These are phyloP conservation scores for Cercospora zeae-maydis DNA, from an alignment of 2,329 filamentous ascomycete species.

Conservation along the genomic window DNA sequence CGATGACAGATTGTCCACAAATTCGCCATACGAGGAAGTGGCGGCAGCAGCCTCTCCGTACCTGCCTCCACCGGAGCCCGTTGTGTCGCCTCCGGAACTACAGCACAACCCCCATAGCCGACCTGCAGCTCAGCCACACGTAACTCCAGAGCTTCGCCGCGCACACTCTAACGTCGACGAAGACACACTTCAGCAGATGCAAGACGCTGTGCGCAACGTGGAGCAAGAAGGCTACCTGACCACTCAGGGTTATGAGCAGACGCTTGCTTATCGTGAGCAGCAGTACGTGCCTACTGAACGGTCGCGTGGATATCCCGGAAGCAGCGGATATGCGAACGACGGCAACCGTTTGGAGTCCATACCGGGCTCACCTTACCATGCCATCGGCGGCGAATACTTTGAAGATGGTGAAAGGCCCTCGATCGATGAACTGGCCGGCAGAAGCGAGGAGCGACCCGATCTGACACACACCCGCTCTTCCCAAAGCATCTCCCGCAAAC, in stretches of 20 bases:
- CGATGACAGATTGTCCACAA: constrained; percentile 48
- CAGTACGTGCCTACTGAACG: constrained; percentile 40
- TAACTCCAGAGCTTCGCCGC: constrained; percentile 72
- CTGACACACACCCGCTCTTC: constrained; percentile 27
- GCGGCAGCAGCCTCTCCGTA: constrained; percentile 36
- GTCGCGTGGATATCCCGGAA: constrained; percentile 25
- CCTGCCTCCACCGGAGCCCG: constrained; percentile 62
- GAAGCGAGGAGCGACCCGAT: constrained; percentile 28
- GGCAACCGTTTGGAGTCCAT: constrained; percentile 45
- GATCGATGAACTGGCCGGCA: constrained; percentile 19
- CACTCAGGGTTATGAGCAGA: constrained; percentile 8
- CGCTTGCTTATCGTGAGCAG: constrained; percentile 27
- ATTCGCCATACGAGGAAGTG: constrained; percentile 50
- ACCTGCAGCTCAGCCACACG: constrained; percentile 66
- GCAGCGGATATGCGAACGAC: constrained; percentile 22
- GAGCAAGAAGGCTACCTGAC: constrained; percentile 19
- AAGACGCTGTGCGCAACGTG: constrained; percentile 55
- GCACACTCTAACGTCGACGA: constrained; percentile 81
- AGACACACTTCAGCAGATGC: constrained; percentile 76
- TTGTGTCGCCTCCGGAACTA: constrained; percentile 74
- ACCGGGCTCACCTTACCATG: constrained; percentile 44
- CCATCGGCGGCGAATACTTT: constrained; percentile 31
- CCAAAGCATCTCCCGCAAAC: constrained; percentile 32
- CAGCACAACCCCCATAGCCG: constrained; percentile 68
- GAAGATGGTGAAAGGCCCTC: constrained; percentile 22